A percentile compares a stretch with the other conserved stretches of the same genome.
Conservation (phyloP, 1,284 basidiomycete species). For the Gymnopus androsaceus region DNA sequence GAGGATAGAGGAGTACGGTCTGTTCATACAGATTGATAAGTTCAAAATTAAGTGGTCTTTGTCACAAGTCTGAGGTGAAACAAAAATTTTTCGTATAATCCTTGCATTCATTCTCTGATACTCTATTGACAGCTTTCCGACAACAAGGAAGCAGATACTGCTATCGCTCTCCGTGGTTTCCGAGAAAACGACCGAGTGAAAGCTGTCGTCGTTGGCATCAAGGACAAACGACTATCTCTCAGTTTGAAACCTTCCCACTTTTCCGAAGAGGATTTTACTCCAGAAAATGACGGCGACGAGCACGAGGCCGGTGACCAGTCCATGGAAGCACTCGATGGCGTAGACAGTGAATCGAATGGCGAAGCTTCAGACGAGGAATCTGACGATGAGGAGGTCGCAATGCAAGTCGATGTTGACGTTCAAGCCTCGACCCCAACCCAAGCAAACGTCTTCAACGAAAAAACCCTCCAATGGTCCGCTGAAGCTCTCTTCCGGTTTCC, state of each 20-base stretch:
- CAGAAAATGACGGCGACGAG: conserved; percentile 35
- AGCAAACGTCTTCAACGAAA: conserved; percentile 24
- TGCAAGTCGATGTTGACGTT: conserved; percentile 45
- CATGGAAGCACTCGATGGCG: conserved; percentile 29
- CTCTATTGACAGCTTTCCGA: conserved; percentile 68
- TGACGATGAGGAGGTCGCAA: conserved; percentile 34
- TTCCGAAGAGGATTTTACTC: conserved; percentile 52
- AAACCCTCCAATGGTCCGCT: conserved; percentile 37
- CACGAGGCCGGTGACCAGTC: conserved; percentile 35
- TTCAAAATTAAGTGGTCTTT: conserved; percentile 85
- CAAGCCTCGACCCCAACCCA: conserved; percentile 29
- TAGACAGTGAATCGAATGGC: conserved; percentile 25
- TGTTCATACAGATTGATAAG: conserved; percentile 90
- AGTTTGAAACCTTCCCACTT: conserved; percentile 93
- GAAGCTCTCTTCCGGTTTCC: conserved; percentile 63
- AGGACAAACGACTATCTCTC: conserved; percentile 84
- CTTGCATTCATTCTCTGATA: not conserved
- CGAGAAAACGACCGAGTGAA: conserved; percentile 86
- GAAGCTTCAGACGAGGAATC: conserved; percentile 25
- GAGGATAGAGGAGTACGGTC: conserved; percentile 84
- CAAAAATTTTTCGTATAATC: conserved; percentile 1
- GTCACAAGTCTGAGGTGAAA: conserved; percentile 86
- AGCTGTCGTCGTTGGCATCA: conserved; percentile 75
- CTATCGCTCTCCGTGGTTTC: conserved; percentile 80
- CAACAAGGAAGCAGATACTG: conserved; percentile 77